Conservation (phyloP, 2,329 filamentous ascomycete species). For the Aspergillus fijiensis region DNA sequence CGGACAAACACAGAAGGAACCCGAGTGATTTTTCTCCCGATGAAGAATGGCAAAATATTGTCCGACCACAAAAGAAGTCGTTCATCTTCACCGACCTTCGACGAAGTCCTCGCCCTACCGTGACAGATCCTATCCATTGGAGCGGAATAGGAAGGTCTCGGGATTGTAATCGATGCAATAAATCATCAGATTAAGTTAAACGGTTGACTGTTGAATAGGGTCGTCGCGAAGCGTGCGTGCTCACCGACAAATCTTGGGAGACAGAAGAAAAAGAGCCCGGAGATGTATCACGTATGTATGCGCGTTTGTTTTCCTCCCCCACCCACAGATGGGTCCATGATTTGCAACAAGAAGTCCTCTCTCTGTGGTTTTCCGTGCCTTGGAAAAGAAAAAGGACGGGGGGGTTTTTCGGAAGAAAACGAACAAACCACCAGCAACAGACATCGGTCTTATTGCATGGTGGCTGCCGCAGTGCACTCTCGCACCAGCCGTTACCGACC, state of each 20-base stretch:
- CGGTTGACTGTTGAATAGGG: background rate
- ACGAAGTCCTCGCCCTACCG: background rate
- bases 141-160: background rate
- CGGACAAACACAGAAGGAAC: background rate
- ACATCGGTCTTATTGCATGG: constrained; percentile 6
- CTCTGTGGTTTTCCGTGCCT: background rate
- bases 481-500: background rate
- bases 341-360: background rate
- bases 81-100: background rate
- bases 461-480: constrained; percentile 4
- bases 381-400: background rate
- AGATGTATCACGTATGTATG: background rate
- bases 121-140: constrained; percentile 4
- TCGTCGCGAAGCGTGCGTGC: background rate
- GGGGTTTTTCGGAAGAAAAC: background rate
- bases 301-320: background rate
- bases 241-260: constrained; percentile 7
- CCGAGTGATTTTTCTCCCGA: background rate
- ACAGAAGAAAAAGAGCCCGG: background rate
- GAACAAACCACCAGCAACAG: background rate
- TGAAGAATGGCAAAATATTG: background rate
- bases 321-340: background rate
- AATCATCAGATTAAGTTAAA: constrained; percentile 9
- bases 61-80: background rate
- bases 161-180: background rate